These are phyloP conservation scores for Leccinum pachyderme DNA, from an alignment of 1,284 basidiomycete species.

Conservation along the genomic window DNA sequence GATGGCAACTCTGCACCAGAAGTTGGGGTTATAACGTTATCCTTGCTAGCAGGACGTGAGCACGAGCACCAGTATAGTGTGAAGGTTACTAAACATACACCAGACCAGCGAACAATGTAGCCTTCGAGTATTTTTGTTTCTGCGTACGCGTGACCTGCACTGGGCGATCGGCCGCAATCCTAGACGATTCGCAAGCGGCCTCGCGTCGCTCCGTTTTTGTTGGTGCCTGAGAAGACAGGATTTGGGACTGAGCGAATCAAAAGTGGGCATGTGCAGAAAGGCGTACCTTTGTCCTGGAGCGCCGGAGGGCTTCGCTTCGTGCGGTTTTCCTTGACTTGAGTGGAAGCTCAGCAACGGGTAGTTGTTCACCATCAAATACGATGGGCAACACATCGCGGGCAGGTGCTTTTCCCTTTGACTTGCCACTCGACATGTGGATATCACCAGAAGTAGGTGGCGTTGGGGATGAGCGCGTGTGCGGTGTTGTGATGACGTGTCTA, in stretches of 20 bases:
- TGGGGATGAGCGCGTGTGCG: slow-evolving; percentile 30
- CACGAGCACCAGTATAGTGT: neutral
- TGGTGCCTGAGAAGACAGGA: slow-evolving; percentile 22
- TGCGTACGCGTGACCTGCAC: slow-evolving; percentile 31
- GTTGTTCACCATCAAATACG: slow-evolving; percentile 21
- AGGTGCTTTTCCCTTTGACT: slow-evolving; percentile 30
- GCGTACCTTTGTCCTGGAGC: slow-evolving; percentile 28
- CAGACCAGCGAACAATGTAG: slow-evolving; percentile 24
- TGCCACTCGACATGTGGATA: slow-evolving; percentile 22
- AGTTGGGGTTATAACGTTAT: slow-evolving; percentile 9
- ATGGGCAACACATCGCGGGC: slow-evolving; percentile 32
- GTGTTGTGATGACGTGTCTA: slow-evolving; percentile 32
- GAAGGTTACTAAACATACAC: slow-evolving; percentile 15
- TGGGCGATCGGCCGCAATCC: slow-evolving; percentile 32
- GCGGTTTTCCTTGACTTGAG: slow-evolving; percentile 23
- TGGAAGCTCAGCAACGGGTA: slow-evolving; percentile 10
- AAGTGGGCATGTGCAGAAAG: neutral
- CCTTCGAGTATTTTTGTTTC: slow-evolving; percentile 21
- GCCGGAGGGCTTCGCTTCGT: slow-evolving; percentile 9
- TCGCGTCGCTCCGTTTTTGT: slow-evolving; percentile 33
- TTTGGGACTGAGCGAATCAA: slow-evolving; percentile 7
- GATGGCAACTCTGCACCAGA: slow-evolving; percentile 27
- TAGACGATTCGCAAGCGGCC: slow-evolving; percentile 27
- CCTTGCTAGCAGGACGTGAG: slow-evolving; percentile 17
- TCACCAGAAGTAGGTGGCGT: slow-evolving; percentile 36